Evolutionary conservation across 2,329 filamentous ascomycete genomes (phyloP).

Genomic region (Ophiostoma triangulosporum): DNA sequence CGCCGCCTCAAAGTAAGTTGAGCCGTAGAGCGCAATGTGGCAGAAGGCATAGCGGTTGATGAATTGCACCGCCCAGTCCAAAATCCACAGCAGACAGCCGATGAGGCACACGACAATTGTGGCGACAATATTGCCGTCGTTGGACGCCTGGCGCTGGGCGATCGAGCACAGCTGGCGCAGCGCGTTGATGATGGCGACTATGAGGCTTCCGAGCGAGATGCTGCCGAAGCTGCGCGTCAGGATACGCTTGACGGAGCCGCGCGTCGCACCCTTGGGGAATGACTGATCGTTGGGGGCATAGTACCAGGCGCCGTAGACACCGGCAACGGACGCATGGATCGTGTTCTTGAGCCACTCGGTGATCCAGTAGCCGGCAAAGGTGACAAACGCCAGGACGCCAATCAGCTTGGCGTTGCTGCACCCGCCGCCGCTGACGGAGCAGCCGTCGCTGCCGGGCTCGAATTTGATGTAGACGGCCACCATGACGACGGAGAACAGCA

Average conservation of each 20-base stretch:
- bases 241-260: constrained; percentile 68
- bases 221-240: constrained; percentile 88
- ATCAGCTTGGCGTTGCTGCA: constrained; percentile 70
- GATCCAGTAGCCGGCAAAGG: constrained; percentile 89
- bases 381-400: constrained; percentile 72
- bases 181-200: constrained; percentile 79
- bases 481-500: constrained; percentile 77
- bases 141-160: constrained; percentile 52
- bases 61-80: constrained; percentile 80
- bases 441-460: constrained; percentile 46
- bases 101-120: constrained; percentile 59
- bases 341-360: constrained; percentile 90
- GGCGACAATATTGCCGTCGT: constrained; percentile 54
- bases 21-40: constrained; percentile 87
- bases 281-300: constrained; percentile 47
- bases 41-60: constrained; percentile 88
- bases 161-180: constrained; percentile 70
- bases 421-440: constrained; percentile 38
- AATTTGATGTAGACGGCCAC: constrained; percentile 80
- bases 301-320: constrained; percentile 89
- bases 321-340: constrained; percentile 75
- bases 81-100: constrained; percentile 59
- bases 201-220: constrained; percentile 71
- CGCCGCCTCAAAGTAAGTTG: constrained; percentile 70
- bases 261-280: constrained; percentile 65